These are phyloP conservation scores for Jimgerdemannia lactiflua DNA, from an alignment of 192 early-diverging fungal species.

Conservation along the genomic window DNA sequence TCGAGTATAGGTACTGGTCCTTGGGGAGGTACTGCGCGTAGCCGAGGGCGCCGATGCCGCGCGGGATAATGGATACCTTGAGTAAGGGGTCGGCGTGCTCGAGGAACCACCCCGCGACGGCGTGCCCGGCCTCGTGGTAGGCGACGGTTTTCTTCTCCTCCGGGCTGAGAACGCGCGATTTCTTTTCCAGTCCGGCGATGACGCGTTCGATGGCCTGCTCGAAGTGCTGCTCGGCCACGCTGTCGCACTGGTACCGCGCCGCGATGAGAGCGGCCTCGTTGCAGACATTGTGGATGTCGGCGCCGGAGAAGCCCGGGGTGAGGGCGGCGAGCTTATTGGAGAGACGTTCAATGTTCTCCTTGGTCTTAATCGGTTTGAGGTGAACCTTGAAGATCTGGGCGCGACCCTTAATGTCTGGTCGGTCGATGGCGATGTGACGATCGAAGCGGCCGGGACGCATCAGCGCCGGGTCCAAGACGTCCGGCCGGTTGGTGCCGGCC, in stretches of 20 bases:
- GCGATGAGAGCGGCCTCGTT: conserved; percentile 99
- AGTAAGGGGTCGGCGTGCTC: conserved; percentile 94
- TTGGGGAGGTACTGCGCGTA: conserved; percentile 99
- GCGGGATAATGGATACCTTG: conserved; percentile 98
- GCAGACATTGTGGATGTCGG: conserved; percentile 98
- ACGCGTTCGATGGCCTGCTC: conserved; percentile 98
- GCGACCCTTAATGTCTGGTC: conserved; percentile 95
- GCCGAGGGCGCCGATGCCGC: conserved; percentile 91
- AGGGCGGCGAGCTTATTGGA: conserved; percentile 88
- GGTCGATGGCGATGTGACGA: conserved; percentile 96
- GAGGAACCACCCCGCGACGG: conserved; percentile 98
- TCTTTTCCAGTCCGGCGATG: conserved; percentile 98
- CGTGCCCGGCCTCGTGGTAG: conserved; percentile 99
- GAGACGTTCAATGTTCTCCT: conserved; percentile 74
- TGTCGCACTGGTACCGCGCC: conserved; percentile 76
- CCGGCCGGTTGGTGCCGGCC: conserved; percentile 97
- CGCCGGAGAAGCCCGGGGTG: conserved; percentile 98
- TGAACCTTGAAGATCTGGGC: conserved; percentile 97
- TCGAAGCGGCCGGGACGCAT: conserved; percentile 98
- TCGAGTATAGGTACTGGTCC: conserved; percentile 95
- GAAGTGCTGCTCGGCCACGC: conserved; percentile 87
- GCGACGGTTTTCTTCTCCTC: conserved; percentile 99
- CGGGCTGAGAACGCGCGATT: conserved; percentile 89
- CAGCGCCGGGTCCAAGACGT: conserved; percentile 94
- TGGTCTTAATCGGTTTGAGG: conserved; percentile 87